These are phyloP conservation scores for Podila epicladia DNA, from an alignment of 192 early-diverging fungal species.

Conservation along the genomic window DNA sequence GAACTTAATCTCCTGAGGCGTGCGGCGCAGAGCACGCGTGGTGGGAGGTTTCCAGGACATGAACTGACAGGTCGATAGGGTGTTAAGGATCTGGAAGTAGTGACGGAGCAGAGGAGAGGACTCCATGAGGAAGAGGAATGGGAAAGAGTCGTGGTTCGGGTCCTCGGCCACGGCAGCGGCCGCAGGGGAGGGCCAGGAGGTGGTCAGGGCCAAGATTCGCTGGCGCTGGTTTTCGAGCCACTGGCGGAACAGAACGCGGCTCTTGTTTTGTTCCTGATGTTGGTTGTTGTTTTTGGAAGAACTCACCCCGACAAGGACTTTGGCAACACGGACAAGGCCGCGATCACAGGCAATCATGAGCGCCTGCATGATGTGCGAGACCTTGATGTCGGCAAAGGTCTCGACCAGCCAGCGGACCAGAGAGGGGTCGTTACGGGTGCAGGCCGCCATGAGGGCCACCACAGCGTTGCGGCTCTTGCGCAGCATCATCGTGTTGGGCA, in stretches of 20 bases:
- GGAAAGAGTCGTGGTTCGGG: constrained; percentile 14
- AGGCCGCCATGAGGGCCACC: constrained; percentile 41
- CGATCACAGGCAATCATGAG: constrained; percentile 43
- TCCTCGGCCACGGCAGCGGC: background rate
- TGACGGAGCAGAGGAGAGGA: constrained; percentile 37
- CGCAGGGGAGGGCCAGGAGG: background rate
- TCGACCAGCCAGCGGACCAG: constrained; percentile 41
- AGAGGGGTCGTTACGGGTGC: constrained; percentile 26
- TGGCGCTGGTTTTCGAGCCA: background rate
- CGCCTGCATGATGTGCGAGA: constrained; percentile 42
- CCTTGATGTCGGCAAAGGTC: constrained; percentile 42
- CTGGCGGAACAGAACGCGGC: background rate
- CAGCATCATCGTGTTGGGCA: constrained; percentile 35
- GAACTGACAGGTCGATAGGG: constrained; percentile 34
- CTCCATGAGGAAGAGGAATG: constrained; percentile 45
- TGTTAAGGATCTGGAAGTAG: constrained; percentile 44
- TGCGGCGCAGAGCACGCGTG: too few relatives aligned
- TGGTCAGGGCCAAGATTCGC: background rate
- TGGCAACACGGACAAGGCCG: constrained; percentile 17
- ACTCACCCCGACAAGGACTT: constrained; percentile 10
- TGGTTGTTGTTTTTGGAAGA: background rate
- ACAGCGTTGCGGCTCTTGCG: constrained; percentile 41
- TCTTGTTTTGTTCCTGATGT: background rate
- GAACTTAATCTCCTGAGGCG: constrained; percentile 19
- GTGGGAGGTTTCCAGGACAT: constrained; percentile 2